A percentile compares a stretch with the other conserved stretches of the same genome.
phyloP scores from a whole-genome alignment of 768 basidiomycete species.

The Tylopilus felleus region DNA sequence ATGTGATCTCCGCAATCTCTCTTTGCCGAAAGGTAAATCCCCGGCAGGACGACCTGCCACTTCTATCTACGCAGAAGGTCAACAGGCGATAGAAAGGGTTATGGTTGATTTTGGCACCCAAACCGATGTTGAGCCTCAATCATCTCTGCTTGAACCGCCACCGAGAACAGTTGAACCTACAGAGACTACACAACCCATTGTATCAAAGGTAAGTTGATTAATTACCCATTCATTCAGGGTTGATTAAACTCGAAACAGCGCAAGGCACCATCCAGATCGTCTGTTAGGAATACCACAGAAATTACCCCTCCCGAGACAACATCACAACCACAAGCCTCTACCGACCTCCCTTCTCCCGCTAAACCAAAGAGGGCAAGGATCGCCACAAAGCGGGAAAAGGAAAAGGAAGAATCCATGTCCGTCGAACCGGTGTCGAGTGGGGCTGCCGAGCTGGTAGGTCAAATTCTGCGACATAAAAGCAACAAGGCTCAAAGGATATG shows the following conservation, averaged over 20 bases:
- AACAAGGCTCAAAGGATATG: not conserved
- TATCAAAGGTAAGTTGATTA: conserved; percentile 18
- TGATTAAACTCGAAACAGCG: conserved; percentile 24
- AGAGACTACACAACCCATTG: conserved; percentile 17
- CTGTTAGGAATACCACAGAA: conserved; percentile 16
- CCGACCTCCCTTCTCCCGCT: conserved; percentile 22
- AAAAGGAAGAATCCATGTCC: conserved; percentile 19
- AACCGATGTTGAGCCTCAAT: conserved; percentile 24
- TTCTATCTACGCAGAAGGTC: not conserved
- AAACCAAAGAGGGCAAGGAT: conserved; percentile 32
- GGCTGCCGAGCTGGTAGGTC: conserved; percentile 18
- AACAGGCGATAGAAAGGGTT: conserved; percentile 7
- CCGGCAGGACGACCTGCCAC: not conserved
- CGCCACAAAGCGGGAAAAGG: conserved; percentile 27
- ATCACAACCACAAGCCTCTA: conserved; percentile 14
- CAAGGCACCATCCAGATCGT: conserved; percentile 25
- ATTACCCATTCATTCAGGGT: not conserved
- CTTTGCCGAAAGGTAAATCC: conserved; percentile 14
- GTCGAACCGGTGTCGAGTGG: conserved; percentile 4
- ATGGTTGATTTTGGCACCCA: conserved; percentile 26
- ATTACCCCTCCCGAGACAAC: conserved; percentile 6
- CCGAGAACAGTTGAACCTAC: conserved; percentile 17
- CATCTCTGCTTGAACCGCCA: not conserved
- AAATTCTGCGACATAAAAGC: not conserved
- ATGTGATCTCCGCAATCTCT: conserved; percentile 34